Base-by-base conservation (phyloP, 2,329 filamentous ascomycete species). In the Volutella citrinella region DNA sequence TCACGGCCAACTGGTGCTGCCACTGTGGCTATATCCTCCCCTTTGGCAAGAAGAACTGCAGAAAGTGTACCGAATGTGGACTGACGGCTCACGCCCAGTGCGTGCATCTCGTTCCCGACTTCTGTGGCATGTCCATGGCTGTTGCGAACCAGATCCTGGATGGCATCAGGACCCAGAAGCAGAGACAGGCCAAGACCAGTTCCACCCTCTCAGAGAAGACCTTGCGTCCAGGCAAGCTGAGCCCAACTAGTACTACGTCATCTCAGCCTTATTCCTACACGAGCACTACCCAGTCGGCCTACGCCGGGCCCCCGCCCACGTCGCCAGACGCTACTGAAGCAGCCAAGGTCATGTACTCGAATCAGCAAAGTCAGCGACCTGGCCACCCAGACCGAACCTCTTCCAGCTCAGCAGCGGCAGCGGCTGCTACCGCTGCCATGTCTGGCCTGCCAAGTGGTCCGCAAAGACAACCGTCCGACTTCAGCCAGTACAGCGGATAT, bases 41-140 rank as follows among this genome's bases (percentile, higher is more conserved):
- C 1, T 85, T 98, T 58, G 93, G 93, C 40, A 88, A 90, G 61
- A 96, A 95, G 65, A 95, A 95, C 61, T 89, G 86, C 57, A 82
- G 93, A 56, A 94, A 90, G 65, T 98, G 93, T 62, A 38, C 54
- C 82, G 93, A 98, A 78, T 98, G 93, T 64, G 76, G 76, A 49
- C 84, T 96, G 42, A 96, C 91, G 16, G 91, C 87, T 43, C 93
- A 98, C 63, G 83, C 88, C 14, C 77, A 85, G 38, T 98, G 93
- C 63, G 87, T 89, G 14, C 93, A 98, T 63, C 78, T 98, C 49
- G 91, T 98, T 19, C 93, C 93, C 14, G 93, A 98, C 61, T 98
- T 98, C 66, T 98, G 93, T 61, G 93, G 93, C 51, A 98, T 98
- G 89, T 94, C 89, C 18, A 97, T 97, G 93, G 86, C 93, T 37